Base-by-base conservation (phyloP, 129 eudicot genomes). In the Lactuca sativa region DNA sequence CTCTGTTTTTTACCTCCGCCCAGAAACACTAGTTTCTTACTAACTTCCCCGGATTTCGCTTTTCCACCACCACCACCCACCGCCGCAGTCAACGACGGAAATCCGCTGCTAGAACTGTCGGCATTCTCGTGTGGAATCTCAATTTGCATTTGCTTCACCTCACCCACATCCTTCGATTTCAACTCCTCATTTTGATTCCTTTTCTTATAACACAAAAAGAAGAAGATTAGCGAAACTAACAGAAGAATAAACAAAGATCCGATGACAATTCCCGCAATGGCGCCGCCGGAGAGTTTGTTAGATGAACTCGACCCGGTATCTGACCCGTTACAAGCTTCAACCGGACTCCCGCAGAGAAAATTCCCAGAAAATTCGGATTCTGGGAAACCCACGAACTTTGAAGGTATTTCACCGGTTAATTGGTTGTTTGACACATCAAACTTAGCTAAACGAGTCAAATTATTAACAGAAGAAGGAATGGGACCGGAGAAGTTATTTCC, bases 221-320 rank as follows among this genome's bases (percentile, higher is more conserved):
- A 56, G 44, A 88, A 7, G n/a, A 80, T 36, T 5, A 74, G 11
- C 4, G 81, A 43, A 59, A 88, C 9, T 7, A 85, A 3, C 51
- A 85, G 16, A 41, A 85, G 18, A 25, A 73, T 84, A 8, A 88
- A 4, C 12, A 85, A 70, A 10, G 68, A 72, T 11, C 88, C 90
- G 12, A 85, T 80, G 9, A 82, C 73, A 15, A 85, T 85, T 1
- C 95, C 90, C 12, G 88, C 88, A 68, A 88, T 80, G 8, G 90
- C 90, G 0, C 90, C 90, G 7, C 82, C 84, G 5, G 95, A 88
- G 4, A 88, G 79, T 31, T 82, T 78, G 16, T 80, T 57, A 7
- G 53, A 43, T 7, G 73, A 63, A 5, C 43, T 43, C 17, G 62
- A 66, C 7, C 59, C 62, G 9, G 56, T 36, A 16, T 57, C 11